A percentile compares a stretch with the other conserved stretches of the same genome.
phyloP scores from a whole-genome alignment of 176 grass and related monocot genomes.

The Oryza glaberrima region DNA sequence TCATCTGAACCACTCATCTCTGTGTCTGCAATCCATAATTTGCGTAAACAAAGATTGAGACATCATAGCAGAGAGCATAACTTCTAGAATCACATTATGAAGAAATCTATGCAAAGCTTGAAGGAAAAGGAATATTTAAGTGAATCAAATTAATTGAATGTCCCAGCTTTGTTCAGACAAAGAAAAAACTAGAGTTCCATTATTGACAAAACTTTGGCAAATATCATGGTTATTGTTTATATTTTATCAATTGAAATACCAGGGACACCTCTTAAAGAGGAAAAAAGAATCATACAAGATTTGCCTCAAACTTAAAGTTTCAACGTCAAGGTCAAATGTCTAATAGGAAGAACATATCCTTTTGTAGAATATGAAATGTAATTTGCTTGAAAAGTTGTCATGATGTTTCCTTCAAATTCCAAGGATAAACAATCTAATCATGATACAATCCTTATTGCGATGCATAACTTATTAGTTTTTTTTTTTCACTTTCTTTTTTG shows the following conservation, averaged over 20 bases:
- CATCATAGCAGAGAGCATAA: not conserved
- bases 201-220: not conserved
- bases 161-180: conserved; percentile 1
- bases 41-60: conserved; percentile 25
- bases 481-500: conserved; percentile 12
- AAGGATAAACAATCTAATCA: not conserved
- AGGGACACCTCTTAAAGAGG: not conserved
- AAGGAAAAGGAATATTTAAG: not conserved
- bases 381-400: conserved; percentile 1
- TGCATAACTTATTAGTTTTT: not conserved
- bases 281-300: not conserved
- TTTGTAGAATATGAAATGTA: conserved; percentile 11
- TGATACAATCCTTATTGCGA: not conserved
- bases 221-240: not conserved
- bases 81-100: not conserved
- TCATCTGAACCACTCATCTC: conserved; percentile 4
- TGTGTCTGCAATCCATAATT: conserved; percentile 33
- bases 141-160: not conserved
- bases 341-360: not conserved
- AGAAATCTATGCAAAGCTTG: not conserved
- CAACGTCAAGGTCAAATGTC: not conserved
- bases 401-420: not conserved
- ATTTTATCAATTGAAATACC: not conserved
- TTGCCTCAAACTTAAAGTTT: conserved; percentile 14
- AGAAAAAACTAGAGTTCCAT: conserved; percentile 11